A percentile compares a stretch with the other conserved stretches of the same genome.
These are phyloP conservation scores for Bisporella sp. DNA, from an alignment of 2,329 filamentous ascomycete species.

Conservation along the genomic window DNA sequence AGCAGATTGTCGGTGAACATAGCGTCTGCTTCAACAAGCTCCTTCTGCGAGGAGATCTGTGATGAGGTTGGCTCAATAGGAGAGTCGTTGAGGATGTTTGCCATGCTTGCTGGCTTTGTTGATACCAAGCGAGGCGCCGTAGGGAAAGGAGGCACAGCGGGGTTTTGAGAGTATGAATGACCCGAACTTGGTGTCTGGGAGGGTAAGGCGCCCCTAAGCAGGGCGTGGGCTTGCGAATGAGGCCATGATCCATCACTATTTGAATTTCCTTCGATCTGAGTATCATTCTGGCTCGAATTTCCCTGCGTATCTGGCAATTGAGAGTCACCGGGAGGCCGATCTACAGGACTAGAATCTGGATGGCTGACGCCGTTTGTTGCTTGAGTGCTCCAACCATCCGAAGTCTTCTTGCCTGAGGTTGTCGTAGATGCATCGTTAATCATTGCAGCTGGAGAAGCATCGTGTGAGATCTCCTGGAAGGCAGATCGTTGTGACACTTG, in stretches of 20 bases:
- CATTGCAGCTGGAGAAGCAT: constrained; percentile 50
- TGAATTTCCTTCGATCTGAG: constrained; percentile 25
- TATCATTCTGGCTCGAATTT: constrained; percentile 12
- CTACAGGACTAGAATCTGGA: constrained; percentile 22
- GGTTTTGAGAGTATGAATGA: constrained; percentile 25
- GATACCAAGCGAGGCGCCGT: constrained; percentile 20
- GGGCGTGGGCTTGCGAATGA: constrained; percentile 50
- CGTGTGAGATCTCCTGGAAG: constrained; percentile 49
- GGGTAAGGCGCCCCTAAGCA: constrained; percentile 34
- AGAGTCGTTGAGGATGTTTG: constrained; percentile 25
- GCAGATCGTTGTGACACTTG: constrained; percentile 55
- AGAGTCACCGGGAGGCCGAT: constrained; percentile 19
- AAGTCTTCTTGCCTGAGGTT: constrained; percentile 72
- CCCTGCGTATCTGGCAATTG: constrained; percentile 45
- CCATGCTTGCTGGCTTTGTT: constrained; percentile 11
- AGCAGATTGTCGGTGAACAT: constrained; percentile 20
- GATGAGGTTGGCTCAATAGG: constrained; percentile 22
- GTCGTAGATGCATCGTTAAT: constrained; percentile 89
- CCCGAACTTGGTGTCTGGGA: constrained; percentile 25
- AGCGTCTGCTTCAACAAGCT: constrained; percentile 34
- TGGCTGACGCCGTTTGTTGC: constrained; percentile 55
- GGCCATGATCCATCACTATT: constrained; percentile 48
- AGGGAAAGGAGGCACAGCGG: constrained; percentile 32
- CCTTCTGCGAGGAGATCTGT: constrained; percentile 23
- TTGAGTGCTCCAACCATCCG: constrained; percentile 62